Evolutionary conservation across 1,284 basidiomycete species (phyloP).

Genomic region (Microbotryum intermedium): DNA sequence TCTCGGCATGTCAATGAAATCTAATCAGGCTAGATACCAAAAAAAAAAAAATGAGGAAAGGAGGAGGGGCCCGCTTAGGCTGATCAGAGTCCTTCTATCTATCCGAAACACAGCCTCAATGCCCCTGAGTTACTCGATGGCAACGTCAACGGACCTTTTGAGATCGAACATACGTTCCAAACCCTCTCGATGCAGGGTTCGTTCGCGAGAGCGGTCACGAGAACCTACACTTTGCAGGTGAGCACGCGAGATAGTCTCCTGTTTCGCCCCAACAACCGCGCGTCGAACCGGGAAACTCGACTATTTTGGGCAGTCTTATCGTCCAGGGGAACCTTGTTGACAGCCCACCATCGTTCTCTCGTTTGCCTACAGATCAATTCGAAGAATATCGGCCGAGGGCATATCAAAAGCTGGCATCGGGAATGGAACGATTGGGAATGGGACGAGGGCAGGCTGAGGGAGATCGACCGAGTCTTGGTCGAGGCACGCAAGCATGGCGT

Average conservation of each 20-base stretch:
- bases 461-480: conserved; percentile 29
- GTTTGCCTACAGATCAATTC: conserved; percentile 20
- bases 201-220: conserved; percentile 31
- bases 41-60: too few species aligned
- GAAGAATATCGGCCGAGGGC: conserved; percentile 30
- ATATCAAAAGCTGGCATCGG: conserved; percentile 32
- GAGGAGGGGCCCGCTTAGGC: too few species aligned
- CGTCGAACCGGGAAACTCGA: not conserved
- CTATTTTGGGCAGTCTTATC: not conserved
- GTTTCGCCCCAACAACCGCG: not conserved
- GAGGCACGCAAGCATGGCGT: conserved; percentile 29
- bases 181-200: conserved; percentile 4
- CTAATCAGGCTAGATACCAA: too few species aligned
- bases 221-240: conserved; percentile 33
- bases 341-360: not conserved
- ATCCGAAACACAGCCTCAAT: conserved; percentile 19
- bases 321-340: not conserved
- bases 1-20: too few species aligned
- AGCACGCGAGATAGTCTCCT: not conserved
- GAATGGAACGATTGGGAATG: conserved; percentile 34
- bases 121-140: conserved; percentile 33
- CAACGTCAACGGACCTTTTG: conserved; percentile 25
- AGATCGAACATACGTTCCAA: conserved; percentile 28
- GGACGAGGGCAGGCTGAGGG: conserved; percentile 26
- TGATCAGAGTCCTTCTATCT: too few species aligned